A percentile compares a stretch with the other conserved stretches of the same genome.
Conservation (phyloP, 106 monocot genomes). For the Platanthera zijinensis region DNA sequence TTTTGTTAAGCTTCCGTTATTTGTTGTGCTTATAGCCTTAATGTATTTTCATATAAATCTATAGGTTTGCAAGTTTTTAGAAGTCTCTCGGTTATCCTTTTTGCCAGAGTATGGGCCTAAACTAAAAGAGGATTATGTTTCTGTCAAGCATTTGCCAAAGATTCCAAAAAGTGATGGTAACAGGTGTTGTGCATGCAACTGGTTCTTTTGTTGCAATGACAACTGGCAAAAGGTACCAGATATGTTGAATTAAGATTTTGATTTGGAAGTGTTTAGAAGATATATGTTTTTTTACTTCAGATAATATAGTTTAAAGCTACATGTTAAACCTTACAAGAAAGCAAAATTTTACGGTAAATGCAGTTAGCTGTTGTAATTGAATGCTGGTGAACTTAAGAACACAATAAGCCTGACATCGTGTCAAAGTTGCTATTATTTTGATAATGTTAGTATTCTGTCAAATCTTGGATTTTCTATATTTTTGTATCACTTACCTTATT, state of each 20-base stretch:
- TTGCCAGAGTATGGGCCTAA: constrained; percentile 93
- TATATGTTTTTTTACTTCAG: not conserved
- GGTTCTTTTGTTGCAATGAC: constrained; percentile 68
- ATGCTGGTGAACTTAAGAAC: not conserved
- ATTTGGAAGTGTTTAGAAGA: not conserved
- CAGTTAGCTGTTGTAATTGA: not conserved
- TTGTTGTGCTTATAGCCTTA: not conserved
- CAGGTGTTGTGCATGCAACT: constrained; percentile 52
- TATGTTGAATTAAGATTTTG: constrained; percentile 1
- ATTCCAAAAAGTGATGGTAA: constrained; percentile 41
- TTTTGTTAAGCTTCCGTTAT: constrained; percentile 3
- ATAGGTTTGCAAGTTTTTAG: constrained; percentile 97
- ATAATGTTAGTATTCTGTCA: not conserved
- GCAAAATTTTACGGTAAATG: not conserved
- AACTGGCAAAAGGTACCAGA: constrained; percentile 88
- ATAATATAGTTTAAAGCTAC: not conserved
- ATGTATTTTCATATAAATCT: not conserved
- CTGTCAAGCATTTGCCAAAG: constrained; percentile 72
- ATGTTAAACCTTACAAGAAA: not conserved
- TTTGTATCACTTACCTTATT: not conserved
- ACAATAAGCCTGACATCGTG: not conserved
- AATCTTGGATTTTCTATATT: not conserved
- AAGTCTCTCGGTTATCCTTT: constrained; percentile 91
- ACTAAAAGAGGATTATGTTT: constrained; percentile 90
- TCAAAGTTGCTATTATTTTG: constrained; percentile 3